phyloP scores from a whole-genome alignment of 2,329 filamentous ascomycete species.

The Aphanocladium album region DNA sequence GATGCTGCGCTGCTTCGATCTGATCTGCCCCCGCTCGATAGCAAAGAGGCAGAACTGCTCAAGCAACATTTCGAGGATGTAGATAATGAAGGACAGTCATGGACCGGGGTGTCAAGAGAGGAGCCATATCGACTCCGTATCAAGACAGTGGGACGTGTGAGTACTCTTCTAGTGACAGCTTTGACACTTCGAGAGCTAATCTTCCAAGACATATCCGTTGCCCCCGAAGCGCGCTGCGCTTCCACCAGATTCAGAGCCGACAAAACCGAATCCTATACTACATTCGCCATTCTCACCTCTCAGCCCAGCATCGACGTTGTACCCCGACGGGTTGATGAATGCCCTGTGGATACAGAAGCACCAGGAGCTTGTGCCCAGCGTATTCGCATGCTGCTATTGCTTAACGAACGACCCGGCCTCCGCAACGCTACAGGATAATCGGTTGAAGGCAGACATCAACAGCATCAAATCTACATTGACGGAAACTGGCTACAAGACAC shows the following conservation, averaged over 20 bases:
- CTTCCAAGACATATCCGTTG: conserved; percentile 46
- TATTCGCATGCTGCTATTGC: conserved; percentile 75
- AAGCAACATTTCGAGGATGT: conserved; percentile 60
- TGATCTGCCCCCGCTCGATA: conserved; percentile 62
- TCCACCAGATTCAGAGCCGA: conserved; percentile 45
- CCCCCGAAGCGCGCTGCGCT: conserved; percentile 53
- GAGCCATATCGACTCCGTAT: conserved; percentile 61
- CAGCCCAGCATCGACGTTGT: conserved; percentile 74
- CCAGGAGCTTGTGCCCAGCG: conserved; percentile 74
- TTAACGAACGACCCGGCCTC: conserved; percentile 69
- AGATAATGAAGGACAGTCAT: conserved; percentile 61
- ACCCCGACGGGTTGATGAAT: conserved; percentile 84
- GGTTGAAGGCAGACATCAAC: conserved; percentile 82
- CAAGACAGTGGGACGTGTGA: conserved; percentile 74
- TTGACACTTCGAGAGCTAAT: conserved; percentile 3
- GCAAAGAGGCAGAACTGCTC: conserved; percentile 59
- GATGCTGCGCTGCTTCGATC: conserved; percentile 61
- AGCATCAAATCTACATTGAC: conserved; percentile 63
- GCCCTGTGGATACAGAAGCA: conserved; percentile 84
- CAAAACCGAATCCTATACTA: conserved; percentile 50
- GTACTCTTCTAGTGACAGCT: conserved; percentile 25
- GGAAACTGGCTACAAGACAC: conserved; percentile 70
- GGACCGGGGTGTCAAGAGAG: conserved; percentile 55
- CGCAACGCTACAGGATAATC: conserved; percentile 76
- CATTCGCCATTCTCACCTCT: conserved; percentile 92